Base-by-base conservation (phyloP, 768 basidiomycete genomes). In the Candolleomyces aberdarensis region DNA sequence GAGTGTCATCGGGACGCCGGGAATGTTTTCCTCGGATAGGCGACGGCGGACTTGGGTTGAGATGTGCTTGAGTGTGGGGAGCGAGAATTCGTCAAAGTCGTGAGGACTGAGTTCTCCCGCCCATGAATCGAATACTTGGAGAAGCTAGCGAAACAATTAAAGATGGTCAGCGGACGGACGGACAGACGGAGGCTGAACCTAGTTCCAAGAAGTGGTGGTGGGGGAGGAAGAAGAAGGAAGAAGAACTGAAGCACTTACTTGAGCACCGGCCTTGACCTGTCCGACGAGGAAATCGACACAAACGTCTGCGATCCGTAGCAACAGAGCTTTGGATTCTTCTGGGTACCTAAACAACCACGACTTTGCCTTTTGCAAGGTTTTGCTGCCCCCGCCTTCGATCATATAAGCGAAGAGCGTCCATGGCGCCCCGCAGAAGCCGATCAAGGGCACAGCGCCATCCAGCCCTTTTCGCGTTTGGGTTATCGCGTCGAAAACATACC, bases 331-430 rank as follows among this genome's bases (percentile, higher is more conserved):
- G 50, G 92, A 91, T 74, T 90, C 88, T 63, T 89, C 83, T 1
- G 96, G 95, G 70, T 94, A 85, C 69, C 87, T 89, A 80, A 93
- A 98, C 6, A 98, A 71, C 96, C 97, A 99, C 0, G 89, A 86
- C 77, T 99, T 99, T 40, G 86, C 85, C 74, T 96, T 95, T 63
- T 92, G 89, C 66, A 92, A 85, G 14, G 91, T 92, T 75, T 94
- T 95, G 73, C 85, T 92, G 9, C 91, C 91, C 5, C 96, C 96
- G 8, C 97, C 97, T 73, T 98, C 97, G 68, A 97, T 84, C 97
- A 99, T 99, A 73, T 98, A 99, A 20, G 89, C 86, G 77, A 99
- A 95, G 56, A 98, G 83, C 3, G 97, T 99, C 97, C 97, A 98
- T 1, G 97, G 97, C 0, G 94, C 95, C 44, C 96, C 97, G 70